These are phyloP conservation scores for Lasiosphaeria ovina DNA, from an alignment of 495 filamentous ascomycete genomes.

Conservation along the genomic window DNA sequence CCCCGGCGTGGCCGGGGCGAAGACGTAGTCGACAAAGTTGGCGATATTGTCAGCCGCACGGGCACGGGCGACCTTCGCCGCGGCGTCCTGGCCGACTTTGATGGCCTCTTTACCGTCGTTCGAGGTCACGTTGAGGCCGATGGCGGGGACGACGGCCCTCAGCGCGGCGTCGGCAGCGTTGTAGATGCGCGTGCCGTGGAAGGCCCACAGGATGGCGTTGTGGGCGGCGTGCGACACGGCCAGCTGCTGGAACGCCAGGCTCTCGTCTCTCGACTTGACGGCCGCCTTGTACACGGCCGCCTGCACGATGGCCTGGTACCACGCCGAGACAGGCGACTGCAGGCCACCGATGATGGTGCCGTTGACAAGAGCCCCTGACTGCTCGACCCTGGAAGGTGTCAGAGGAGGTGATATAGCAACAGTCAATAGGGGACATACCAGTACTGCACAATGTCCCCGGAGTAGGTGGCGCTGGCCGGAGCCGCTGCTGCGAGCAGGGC, in stretches of 20 bases:
- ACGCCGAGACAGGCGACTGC: slow-evolving; percentile 32
- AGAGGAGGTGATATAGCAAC: not conserved
- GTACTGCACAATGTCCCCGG: slow-evolving; percentile 39
- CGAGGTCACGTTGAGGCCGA: slow-evolving; percentile 30
- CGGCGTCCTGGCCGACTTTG: slow-evolving; percentile 27
- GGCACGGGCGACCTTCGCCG: slow-evolving; percentile 24
- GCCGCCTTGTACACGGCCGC: slow-evolving; percentile 35
- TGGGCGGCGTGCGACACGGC: slow-evolving; percentile 41
- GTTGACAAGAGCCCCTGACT: slow-evolving; percentile 32
- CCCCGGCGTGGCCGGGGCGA: slow-evolving; percentile 23
- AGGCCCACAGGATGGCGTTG: slow-evolving; percentile 33
- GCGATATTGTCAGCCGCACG: slow-evolving; percentile 32
- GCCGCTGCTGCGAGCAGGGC: slow-evolving; percentile 11
- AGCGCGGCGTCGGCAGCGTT: slow-evolving; percentile 26
- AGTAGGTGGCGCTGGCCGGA: slow-evolving; percentile 27
- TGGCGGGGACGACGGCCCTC: slow-evolving; percentile 25
- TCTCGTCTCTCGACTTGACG: slow-evolving; percentile 21
- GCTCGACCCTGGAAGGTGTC: slow-evolving; percentile 24
- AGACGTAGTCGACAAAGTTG: slow-evolving; percentile 35
- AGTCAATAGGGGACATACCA: slow-evolving; percentile 16
- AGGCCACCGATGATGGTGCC: slow-evolving; percentile 34
- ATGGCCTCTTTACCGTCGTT: slow-evolving; percentile 24
- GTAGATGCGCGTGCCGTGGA: slow-evolving; percentile 37
- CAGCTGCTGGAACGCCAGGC: slow-evolving; percentile 36
- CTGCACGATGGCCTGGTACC: slow-evolving; percentile 33